Percentiles rank a stretch among this genome's conserved stretches.
Evolutionary conservation across 2,329 filamentous ascomycete genomes (phyloP).

Genomic region (Madurella fahalii): DNA sequence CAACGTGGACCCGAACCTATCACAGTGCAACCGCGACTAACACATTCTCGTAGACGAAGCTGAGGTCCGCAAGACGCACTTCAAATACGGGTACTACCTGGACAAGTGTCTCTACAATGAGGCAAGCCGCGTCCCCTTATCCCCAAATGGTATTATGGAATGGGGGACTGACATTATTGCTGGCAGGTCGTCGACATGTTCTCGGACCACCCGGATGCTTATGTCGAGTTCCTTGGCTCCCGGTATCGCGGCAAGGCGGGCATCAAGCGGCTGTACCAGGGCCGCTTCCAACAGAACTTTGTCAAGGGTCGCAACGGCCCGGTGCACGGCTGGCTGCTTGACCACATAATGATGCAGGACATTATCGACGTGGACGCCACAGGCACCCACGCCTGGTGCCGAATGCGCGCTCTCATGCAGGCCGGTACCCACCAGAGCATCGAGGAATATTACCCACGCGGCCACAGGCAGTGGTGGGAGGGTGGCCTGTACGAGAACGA

Average conservation of each 20-base stretch:
- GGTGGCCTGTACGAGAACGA: conserved; percentile 57
- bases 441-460: conserved; percentile 46
- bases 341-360: conserved; percentile 56
- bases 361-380: conserved; percentile 47
- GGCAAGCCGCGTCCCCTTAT: conserved; percentile 27
- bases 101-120: conserved; percentile 57
- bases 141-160: not conserved
- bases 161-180: not conserved
- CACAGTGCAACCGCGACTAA: no score
- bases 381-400: conserved; percentile 45
- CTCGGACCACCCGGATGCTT: conserved; percentile 49
- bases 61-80: conserved; percentile 52
- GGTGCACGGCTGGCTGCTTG: conserved; percentile 52
- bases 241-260: conserved; percentile 50
- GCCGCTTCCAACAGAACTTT: conserved; percentile 48
- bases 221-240: conserved; percentile 53
- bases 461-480: conserved; percentile 55
- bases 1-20: no score
- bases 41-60: conserved; percentile 41
- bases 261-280: conserved; percentile 48
- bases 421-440: conserved; percentile 51
- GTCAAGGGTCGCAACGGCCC: conserved; percentile 53
- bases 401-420: conserved; percentile 53
- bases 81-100: conserved; percentile 56
- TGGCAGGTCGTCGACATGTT: conserved; percentile 46